Percentiles rank a stretch among this genome's conserved stretches.
phyloP scores from a whole-genome alignment of 192 early-diverging fungal species.

The Coemansia sp. region DNA sequence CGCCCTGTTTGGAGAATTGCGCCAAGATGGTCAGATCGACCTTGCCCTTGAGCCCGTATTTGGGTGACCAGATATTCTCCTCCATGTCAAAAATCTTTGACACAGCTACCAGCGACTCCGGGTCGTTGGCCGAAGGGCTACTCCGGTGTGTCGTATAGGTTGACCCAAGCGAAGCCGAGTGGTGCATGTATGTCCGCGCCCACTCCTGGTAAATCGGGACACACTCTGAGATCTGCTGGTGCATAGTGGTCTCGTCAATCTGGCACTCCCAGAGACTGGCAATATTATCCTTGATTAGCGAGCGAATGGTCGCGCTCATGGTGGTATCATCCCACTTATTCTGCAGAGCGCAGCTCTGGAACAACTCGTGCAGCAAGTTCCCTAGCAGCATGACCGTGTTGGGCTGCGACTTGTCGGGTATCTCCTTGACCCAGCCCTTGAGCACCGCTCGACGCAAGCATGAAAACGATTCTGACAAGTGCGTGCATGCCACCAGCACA shows the following conservation, averaged over 20 bases:
- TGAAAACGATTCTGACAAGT: constrained; percentile 71
- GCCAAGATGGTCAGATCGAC: constrained; percentile 73
- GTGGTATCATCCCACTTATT: constrained; percentile 63
- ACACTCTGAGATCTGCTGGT: constrained; percentile 55
- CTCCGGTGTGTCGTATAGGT: constrained; percentile 24
- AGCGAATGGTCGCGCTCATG: constrained; percentile 58
- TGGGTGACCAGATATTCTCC: constrained; percentile 91
- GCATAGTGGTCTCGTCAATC: constrained; percentile 62
- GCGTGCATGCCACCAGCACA: constrained; percentile 74
- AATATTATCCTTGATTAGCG: constrained; percentile 59
- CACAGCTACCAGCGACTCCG: constrained; percentile 54
- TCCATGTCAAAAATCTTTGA: constrained; percentile 84
- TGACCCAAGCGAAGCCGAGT: constrained; percentile 18
- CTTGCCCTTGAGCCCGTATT: constrained; percentile 91
- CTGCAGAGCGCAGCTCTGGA: constrained; percentile 67
- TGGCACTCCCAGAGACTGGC: constrained; percentile 77
- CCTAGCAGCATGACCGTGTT: constrained; percentile 73
- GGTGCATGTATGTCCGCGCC: constrained; percentile 56
- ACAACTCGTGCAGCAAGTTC: constrained; percentile 80
- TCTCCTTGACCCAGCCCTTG: constrained; percentile 64
- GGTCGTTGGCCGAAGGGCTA: neutral
- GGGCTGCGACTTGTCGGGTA: constrained; percentile 48
- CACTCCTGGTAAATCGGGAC: constrained; percentile 61
- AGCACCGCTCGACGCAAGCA: constrained; percentile 84
- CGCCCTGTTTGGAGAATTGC: constrained; percentile 21